Percentiles rank a stretch among this genome's conserved stretches.
Evolutionary conservation across 495 filamentous ascomycete species (phyloP).

Genomic region (Lichina pygmaea): DNA sequence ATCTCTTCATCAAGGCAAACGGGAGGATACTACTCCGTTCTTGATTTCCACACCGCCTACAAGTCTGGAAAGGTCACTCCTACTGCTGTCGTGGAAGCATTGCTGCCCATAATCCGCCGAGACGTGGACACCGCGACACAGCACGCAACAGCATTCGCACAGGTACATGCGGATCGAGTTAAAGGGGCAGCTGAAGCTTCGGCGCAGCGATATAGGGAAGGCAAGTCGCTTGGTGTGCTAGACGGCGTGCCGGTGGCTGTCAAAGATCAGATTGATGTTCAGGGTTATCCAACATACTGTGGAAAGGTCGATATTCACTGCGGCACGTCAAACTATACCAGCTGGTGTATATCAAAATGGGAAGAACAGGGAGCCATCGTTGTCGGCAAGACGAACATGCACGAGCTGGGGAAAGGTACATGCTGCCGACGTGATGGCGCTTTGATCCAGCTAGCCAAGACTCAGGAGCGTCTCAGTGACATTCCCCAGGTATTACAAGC

Average conservation of each 20-base stretch:
- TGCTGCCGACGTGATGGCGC: neutral
- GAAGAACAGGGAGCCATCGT: constrained; percentile 58
- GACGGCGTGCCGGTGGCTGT: constrained; percentile 74
- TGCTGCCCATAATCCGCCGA: constrained; percentile 42
- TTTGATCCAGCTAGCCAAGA: neutral
- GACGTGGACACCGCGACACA: constrained; percentile 22
- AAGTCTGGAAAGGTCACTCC: constrained; percentile 41
- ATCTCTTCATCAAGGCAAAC: constrained; percentile 5
- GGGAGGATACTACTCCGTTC: constrained; percentile 31
- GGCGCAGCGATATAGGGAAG: constrained; percentile 37
- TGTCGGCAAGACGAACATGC: constrained; percentile 74
- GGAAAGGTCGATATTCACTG: constrained; percentile 30
- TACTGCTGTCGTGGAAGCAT: constrained; percentile 32
- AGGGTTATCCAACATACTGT: constrained; percentile 41
- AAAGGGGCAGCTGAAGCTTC: constrained; percentile 41
- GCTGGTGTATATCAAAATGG: constrained; percentile 52
- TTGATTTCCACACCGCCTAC: constrained; percentile 58
- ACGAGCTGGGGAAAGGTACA: constrained; percentile 55
- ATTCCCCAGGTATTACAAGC: constrained; percentile 39
- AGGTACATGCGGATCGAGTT: constrained; percentile 28
- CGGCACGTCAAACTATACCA: constrained; percentile 22
- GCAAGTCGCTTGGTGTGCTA: constrained; percentile 32
- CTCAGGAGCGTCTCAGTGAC: neutral
- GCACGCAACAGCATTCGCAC: constrained; percentile 44
- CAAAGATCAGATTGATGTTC: constrained; percentile 61